Conservation (phyloP, 1,284 basidiomycete genomes). For the Cutaneotrichosporon arboriforme region DNA sequence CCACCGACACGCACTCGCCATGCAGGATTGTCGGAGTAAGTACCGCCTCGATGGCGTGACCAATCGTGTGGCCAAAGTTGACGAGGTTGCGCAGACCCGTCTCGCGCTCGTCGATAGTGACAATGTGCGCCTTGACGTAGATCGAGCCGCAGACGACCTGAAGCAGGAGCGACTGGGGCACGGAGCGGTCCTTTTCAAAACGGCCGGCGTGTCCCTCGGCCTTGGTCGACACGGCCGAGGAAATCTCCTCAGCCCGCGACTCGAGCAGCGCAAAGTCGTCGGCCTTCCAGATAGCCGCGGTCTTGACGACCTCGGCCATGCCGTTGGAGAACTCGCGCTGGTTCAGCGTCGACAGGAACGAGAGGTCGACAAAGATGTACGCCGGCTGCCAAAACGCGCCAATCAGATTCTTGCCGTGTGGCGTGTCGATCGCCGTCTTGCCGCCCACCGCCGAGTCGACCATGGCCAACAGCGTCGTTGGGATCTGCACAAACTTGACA, state of each 20-base stretch:
- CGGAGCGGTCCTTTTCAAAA: conserved; percentile 61
- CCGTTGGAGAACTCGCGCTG: conserved; percentile 92
- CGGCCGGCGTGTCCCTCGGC: conserved; percentile 59
- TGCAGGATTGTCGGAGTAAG: conserved; percentile 85
- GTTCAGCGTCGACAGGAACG: conserved; percentile 90
- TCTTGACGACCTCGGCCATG: conserved; percentile 99
- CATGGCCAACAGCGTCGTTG: conserved; percentile 95
- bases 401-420: conserved; percentile 93
- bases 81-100: conserved; percentile 92
- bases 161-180: conserved; percentile 61
- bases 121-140: conserved; percentile 88
- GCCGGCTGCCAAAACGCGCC: conserved; percentile 98
- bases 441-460: conserved; percentile 97
- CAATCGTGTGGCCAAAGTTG: conserved; percentile 95
- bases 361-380: conserved; percentile 95
- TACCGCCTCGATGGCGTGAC: conserved; percentile 91
- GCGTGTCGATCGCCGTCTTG: conserved; percentile 97
- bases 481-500: conserved; percentile 90
- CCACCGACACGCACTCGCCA: conserved; percentile 86
- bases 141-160: conserved; percentile 81
- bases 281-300: conserved; percentile 92
- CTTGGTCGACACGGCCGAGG: conserved; percentile 63
- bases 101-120: conserved; percentile 90
- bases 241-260: conserved; percentile 73
- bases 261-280: conserved; percentile 79